phyloP scores from a whole-genome alignment of 176 grass and related monocot genomes.

The Alopecurus myosuroides region DNA sequence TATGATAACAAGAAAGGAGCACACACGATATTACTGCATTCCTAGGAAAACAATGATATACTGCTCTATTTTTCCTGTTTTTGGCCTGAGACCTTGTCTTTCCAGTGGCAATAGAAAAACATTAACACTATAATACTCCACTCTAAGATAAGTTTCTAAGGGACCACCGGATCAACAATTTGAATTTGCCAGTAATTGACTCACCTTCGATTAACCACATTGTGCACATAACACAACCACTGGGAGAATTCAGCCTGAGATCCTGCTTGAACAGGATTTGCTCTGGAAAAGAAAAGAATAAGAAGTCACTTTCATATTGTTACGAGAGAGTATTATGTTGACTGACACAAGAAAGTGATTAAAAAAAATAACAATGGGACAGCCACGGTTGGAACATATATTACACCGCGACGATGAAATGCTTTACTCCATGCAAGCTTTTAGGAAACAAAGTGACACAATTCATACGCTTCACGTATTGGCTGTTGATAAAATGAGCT shows the following conservation, averaged over 20 bases:
- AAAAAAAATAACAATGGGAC: no score
- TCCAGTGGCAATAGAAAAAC: no score
- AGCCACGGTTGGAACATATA: no score
- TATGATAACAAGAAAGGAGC: not conserved
- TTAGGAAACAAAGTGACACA: no score
- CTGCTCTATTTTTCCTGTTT: slow-evolving; percentile 3
- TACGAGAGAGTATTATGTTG: no score
- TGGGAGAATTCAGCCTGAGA: slow-evolving; percentile 87
- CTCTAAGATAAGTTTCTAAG: not conserved
- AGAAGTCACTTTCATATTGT: slow-evolving; percentile 11
- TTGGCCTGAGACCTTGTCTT: no score
- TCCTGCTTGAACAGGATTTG: slow-evolving; percentile 83
- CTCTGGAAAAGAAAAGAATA: slow-evolving; percentile 46
- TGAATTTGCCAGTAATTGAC: not conserved
- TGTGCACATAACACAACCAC: slow-evolving; percentile 92
- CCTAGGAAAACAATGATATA: not conserved
- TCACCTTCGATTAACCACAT: slow-evolving; percentile 96
- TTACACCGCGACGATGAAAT: no score
- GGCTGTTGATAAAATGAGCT: no score
- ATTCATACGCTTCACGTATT: no score
- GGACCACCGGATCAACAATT: not conserved
- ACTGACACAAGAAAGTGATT: no score
- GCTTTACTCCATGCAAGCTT: no score
- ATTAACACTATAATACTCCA: not conserved
- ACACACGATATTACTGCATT: not conserved